These are phyloP conservation scores for Russula virescens DNA, from an alignment of 768 basidiomycete species.

Conservation along the genomic window DNA sequence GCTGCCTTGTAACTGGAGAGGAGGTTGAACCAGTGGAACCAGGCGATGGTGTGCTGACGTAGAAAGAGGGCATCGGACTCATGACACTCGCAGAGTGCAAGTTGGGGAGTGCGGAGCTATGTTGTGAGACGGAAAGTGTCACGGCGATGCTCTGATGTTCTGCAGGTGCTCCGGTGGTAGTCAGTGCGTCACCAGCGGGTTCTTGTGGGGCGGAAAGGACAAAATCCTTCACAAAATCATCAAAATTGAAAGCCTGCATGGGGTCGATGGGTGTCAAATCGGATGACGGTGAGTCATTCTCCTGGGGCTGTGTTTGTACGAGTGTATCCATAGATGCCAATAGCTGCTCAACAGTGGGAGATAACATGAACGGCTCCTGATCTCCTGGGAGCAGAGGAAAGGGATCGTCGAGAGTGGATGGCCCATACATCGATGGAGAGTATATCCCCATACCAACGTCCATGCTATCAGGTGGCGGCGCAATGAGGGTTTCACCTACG, in stretches of 20 bases:
- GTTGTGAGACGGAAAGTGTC: neutral
- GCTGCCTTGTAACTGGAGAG: neutral
- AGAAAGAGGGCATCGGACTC: constrained; percentile 4
- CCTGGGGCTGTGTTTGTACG: neutral
- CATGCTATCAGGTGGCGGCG: constrained; percentile 8
- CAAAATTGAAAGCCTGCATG: constrained; percentile 8
- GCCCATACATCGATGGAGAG: constrained; percentile 1
- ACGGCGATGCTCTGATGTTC: neutral
- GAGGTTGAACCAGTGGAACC: neutral
- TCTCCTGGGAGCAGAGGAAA: constrained; percentile 1
- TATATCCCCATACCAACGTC: constrained; percentile 10
- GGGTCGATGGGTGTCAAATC: neutral
- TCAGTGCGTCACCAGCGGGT: neutral
- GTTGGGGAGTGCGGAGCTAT: neutral
- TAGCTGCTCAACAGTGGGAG: constrained; percentile 3
- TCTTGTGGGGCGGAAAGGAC: neutral
- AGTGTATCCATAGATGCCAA: constrained; percentile 4
- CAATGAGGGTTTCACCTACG: neutral
- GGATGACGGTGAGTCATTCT: neutral
- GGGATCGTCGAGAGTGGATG: neutral
- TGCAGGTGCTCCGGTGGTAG: neutral
- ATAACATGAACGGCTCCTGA: constrained; percentile 2
- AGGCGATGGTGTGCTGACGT: constrained; percentile 2
- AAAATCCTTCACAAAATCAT: constrained; percentile 13
- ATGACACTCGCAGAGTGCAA: neutral